These are phyloP conservation scores for Leucosporidium yakuticum DNA, from an alignment of 768 basidiomycete species.

Conservation along the genomic window DNA sequence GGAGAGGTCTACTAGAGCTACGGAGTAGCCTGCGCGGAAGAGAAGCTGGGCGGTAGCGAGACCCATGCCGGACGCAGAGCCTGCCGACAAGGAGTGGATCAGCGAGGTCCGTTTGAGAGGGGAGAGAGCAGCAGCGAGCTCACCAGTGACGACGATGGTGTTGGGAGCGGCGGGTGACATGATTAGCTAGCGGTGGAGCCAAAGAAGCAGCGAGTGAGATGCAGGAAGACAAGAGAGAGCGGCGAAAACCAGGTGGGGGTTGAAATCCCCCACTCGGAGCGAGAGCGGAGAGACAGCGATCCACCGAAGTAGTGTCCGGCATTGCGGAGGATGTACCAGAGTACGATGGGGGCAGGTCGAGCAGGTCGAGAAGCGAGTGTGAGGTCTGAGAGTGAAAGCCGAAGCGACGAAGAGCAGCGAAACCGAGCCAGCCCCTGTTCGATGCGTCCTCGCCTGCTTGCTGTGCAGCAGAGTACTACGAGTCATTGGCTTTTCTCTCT, in stretches of 20 bases:
- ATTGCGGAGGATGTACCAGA: not conserved
- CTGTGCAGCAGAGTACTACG: too few species aligned
- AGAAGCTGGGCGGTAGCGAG: slow-evolving; percentile 4
- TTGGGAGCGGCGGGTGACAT: not conserved
- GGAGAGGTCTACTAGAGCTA: not conserved
- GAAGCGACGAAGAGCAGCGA: not conserved
- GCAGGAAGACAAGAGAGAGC: not conserved
- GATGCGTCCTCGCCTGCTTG: too few species aligned
- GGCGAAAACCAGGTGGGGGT: not conserved
- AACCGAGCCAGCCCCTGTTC: not conserved
- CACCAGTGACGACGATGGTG: not conserved
- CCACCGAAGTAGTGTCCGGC: too few species aligned
- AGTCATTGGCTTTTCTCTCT: too few species aligned
- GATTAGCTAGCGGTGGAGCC: too few species aligned
- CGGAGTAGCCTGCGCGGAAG: slow-evolving; percentile 1
- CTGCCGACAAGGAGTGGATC: not conserved
- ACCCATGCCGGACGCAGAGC: slow-evolving; percentile 9
- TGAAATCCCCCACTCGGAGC: not conserved
- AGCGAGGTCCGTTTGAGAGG: not conserved
- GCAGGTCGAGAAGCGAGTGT: not conserved
- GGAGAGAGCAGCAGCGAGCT: not conserved
- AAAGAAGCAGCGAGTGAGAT: too few species aligned
- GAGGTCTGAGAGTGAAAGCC: not conserved
- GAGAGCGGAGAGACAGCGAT: too few species aligned
- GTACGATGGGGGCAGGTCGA: not conserved